phyloP scores from a whole-genome alignment of 495 filamentous ascomycete genomes.

The Stereocaulon alpinum region DNA sequence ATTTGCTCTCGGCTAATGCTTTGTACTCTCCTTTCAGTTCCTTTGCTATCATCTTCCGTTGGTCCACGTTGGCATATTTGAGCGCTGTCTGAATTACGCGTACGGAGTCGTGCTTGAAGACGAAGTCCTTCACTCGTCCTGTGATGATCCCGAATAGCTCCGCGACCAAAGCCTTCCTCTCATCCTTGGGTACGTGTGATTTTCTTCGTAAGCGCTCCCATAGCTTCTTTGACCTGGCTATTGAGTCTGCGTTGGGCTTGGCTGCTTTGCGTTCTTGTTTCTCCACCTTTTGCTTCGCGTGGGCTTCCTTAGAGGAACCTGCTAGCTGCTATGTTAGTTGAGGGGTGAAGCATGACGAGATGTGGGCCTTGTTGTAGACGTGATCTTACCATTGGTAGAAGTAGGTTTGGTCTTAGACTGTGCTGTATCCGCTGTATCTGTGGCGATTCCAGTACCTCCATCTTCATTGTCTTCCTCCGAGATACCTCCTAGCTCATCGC shows the following conservation, averaged over 20 bases:
- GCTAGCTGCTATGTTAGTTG: background rate
- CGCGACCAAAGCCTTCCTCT: constrained; percentile 73
- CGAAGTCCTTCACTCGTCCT: constrained; percentile 82
- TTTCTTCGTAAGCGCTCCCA: constrained; percentile 92
- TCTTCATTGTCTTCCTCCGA: constrained; percentile 27
- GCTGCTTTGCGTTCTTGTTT: constrained; percentile 80
- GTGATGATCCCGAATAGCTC: constrained; percentile 88
- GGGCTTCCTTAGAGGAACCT: constrained; percentile 63
- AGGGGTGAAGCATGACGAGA: no score
- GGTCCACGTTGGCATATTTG: constrained; percentile 81
- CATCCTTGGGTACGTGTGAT: constrained; percentile 75
- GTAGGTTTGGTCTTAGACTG: constrained; percentile 24
- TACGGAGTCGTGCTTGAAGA: constrained; percentile 96
- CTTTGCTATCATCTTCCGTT: constrained; percentile 73
- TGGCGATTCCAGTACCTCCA: constrained; percentile 11
- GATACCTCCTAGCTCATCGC: constrained; percentile 26
- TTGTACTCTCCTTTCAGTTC: constrained; percentile 82
- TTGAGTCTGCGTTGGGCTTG: constrained; percentile 82
- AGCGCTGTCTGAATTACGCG: constrained; percentile 90
- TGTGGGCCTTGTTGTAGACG: background rate
- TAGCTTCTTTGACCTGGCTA: constrained; percentile 85
- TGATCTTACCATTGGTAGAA: constrained; percentile 1
- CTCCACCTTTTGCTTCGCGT: constrained; percentile 84
- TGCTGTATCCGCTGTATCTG: constrained; percentile 17
- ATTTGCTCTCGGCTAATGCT: constrained; percentile 80